Evolutionary conservation across 306 rosid genomes (phyloP).

Genomic region (Prunus mume): DNA sequence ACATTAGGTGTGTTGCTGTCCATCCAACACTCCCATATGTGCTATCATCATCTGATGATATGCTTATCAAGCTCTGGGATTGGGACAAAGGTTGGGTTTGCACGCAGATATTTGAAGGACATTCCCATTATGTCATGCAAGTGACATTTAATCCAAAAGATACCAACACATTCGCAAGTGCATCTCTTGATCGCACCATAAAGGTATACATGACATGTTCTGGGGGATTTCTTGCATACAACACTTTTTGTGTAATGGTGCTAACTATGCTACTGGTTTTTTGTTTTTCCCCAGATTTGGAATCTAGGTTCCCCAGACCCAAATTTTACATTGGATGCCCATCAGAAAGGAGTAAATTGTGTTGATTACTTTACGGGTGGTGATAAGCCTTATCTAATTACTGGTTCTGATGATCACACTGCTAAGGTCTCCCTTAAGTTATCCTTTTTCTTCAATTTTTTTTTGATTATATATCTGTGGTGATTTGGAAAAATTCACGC

Average conservation of each 20-base stretch:
- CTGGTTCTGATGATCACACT: slow-evolving; percentile 98
- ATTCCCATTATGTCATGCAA: slow-evolving; percentile 99
- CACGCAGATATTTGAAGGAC: slow-evolving; percentile 99
- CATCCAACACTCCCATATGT: slow-evolving; percentile 98
- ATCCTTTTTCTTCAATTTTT: slow-evolving; percentile 8
- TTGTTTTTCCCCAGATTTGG: slow-evolving; percentile 71
- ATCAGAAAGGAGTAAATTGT: slow-evolving; percentile 97
- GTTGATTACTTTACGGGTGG: slow-evolving; percentile 99
- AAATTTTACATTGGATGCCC: slow-evolving; percentile 97
- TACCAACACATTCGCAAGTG: slow-evolving; percentile 99
- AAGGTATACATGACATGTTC: slow-evolving; percentile 52
- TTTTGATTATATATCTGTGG: slow-evolving; percentile 12
- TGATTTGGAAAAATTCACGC: slow-evolving; percentile 24
- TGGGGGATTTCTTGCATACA: slow-evolving; percentile 11
- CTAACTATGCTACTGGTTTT: slow-evolving; percentile 17
- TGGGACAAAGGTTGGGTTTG: slow-evolving; percentile 99
- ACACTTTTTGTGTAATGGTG: slow-evolving; percentile 8
- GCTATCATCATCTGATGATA: slow-evolving; percentile 97
- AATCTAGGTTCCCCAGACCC: slow-evolving; percentile 99
- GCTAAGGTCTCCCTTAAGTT: slow-evolving; percentile 68
- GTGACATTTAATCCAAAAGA: slow-evolving; percentile 98
- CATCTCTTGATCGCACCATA: slow-evolving; percentile 99
- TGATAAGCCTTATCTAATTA: slow-evolving; percentile 94
- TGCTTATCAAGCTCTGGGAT: slow-evolving; percentile 99
- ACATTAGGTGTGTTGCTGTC: slow-evolving; percentile 97